A percentile compares a stretch with the other conserved stretches of the same genome.
phyloP scores from a whole-genome alignment of 768 basidiomycete genomes.

The Cyclocybe cylindracea region DNA sequence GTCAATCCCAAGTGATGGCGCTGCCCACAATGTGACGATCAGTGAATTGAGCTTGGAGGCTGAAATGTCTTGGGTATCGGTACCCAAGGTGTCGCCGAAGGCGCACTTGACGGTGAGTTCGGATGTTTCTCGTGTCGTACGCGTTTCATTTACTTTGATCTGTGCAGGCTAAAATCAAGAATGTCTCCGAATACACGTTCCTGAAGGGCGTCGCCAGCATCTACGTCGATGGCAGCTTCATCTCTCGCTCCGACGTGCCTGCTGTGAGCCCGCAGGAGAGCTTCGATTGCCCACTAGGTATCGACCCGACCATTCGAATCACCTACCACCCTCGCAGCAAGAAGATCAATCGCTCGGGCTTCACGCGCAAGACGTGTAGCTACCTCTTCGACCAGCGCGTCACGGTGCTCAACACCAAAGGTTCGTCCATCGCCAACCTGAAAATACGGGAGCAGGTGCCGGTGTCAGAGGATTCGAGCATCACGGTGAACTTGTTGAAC shows the following conservation, averaged over 20 bases:
- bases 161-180: constrained; percentile 41
- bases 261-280: constrained; percentile 36
- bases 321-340: constrained; percentile 37
- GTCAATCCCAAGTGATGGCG: constrained; percentile 36
- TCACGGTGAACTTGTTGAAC: constrained; percentile 42
- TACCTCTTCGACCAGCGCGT: constrained; percentile 35
- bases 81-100: constrained; percentile 35
- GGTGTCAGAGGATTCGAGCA: constrained; percentile 34
- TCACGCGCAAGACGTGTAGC: constrained; percentile 32
- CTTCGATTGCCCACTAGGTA: constrained; percentile 41
- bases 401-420: constrained; percentile 38
- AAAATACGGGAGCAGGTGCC: constrained; percentile 41
- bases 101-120: constrained; percentile 32
- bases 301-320: constrained; percentile 39
- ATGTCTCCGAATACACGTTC: constrained; percentile 47
- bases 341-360: constrained; percentile 31
- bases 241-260: constrained; percentile 40
- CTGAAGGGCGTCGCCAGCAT: constrained; percentile 43
- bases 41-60: constrained; percentile 32
- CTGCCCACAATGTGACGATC: constrained; percentile 38
- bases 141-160: neutral
- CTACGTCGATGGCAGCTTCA: constrained; percentile 51
- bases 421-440: constrained; percentile 24
- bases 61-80: constrained; percentile 35
- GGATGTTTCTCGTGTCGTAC: neutral